Percentiles rank a stretch among this genome's conserved stretches.
phyloP scores from a whole-genome alignment of 2,329 filamentous ascomycete species.

The Cryphonectria radicalis region DNA sequence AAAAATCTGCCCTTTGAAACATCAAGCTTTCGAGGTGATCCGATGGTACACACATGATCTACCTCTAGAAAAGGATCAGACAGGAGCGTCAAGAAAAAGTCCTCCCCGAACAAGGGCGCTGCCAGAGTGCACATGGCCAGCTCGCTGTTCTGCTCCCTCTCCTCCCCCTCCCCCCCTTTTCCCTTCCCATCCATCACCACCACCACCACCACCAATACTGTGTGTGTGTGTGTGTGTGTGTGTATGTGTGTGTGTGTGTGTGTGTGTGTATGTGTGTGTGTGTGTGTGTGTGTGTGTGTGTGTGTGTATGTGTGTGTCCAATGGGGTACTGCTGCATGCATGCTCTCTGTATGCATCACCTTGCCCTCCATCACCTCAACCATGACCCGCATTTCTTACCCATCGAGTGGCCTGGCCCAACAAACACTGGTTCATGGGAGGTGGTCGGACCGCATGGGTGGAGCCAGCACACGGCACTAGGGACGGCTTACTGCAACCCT shows the following conservation, averaged over 20 bases:
- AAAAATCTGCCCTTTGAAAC: not conserved
- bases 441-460: not conserved
- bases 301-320: not conserved
- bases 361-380: not conserved
- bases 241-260: not conserved
- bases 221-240: not conserved
- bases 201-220: not conserved
- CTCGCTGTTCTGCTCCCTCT: not conserved
- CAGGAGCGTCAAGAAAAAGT: not conserved
- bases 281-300: not conserved
- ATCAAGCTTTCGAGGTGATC: not conserved
- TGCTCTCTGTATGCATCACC: constrained; percentile 2
- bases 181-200: not conserved
- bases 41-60: not conserved
- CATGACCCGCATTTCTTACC: not conserved
- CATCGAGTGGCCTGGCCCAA: not conserved
- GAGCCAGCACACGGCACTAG: constrained; percentile 8
- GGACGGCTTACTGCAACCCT: constrained; percentile 6
- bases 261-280: not conserved
- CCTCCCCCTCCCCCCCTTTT: not conserved
- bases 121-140: not conserved
- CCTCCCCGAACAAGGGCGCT: not conserved
- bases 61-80: not conserved
- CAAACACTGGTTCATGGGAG: not conserved
- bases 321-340: not conserved